Evolutionary conservation across 371 early-diverging fungal genomes (phyloP), one percentile per base, ranked within the genome.

Genomic region (Mucor indicus): DNA sequence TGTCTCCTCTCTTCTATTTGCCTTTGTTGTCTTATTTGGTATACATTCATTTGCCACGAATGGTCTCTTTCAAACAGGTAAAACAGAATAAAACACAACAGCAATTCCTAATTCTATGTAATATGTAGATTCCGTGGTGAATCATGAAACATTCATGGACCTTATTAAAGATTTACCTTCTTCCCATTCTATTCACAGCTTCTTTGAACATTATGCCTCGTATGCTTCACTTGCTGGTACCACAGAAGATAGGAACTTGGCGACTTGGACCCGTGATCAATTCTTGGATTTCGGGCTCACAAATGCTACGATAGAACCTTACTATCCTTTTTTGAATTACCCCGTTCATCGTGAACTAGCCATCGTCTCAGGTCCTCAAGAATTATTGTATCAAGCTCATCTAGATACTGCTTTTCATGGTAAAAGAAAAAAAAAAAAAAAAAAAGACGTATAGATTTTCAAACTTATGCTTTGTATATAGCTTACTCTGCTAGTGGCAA

Each of bases 371-470:
- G 75, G 75, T 22, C 70, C 70, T 6, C 50, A 62, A 12, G 62
- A 75, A 7, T 49, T 69, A 2, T 57, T 45, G 23, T 86, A 68
- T 35, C 68, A 80, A 31, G 86, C 85, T 2, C 43, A 57, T 3
- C 61, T 87, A 16, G 71, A 78, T 43, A 85, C 85, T 3, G 69
- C 83, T 7, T 87, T 87, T 50, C 86, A 83, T 46, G 86, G 58
- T 44, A 43, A 45, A 23, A 37, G 23, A 24, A 8, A 20, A 19
- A 8, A 48, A 20, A n/a, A n/a, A n/a, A n/a, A n/a, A n/a, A n/a
- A n/a, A n/a, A n/a, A n/a, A n/a, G n/a, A n/a, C n/a, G 17, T 11
- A 30, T 4, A 20, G n/a, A 24, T 3, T 12, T 36, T 25, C n/a
- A n/a, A 1, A 40, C 13, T 39, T n/a, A 12, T 29, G 30, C 12